These are phyloP conservation scores for Penicillium tannophilum DNA, from an alignment of 495 filamentous ascomycete species.

Conservation along the genomic window DNA sequence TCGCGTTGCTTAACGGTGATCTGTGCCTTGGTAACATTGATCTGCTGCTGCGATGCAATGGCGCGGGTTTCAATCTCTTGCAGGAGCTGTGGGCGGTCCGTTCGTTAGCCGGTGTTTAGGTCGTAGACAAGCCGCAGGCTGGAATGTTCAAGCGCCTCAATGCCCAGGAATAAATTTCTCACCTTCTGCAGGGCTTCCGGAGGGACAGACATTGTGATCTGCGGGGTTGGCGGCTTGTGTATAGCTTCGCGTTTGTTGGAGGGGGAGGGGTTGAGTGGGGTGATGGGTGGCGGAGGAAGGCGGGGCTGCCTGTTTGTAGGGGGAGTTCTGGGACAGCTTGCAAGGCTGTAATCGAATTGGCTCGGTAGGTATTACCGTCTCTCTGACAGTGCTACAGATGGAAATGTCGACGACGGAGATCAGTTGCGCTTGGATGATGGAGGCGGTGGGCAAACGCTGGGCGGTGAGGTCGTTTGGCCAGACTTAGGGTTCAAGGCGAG, in stretches of 20 bases:
- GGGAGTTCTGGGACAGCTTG: not conserved
- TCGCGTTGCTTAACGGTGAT: slow-evolving; percentile 86
- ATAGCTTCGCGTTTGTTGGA: slow-evolving; percentile 5
- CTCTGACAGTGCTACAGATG: not conserved
- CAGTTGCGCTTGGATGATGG: slow-evolving; percentile 1
- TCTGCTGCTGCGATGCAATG: slow-evolving; percentile 85
- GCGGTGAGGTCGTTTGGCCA: slow-evolving; percentile 15
- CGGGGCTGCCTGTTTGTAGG: not conserved
- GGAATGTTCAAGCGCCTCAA: not conserved
- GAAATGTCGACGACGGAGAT: slow-evolving; percentile 3
- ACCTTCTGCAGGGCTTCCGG: slow-evolving; percentile 97
- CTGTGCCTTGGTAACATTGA: slow-evolving; percentile 82
- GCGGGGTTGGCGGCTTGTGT: slow-evolving; percentile 3
- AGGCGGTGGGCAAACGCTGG: slow-evolving; percentile 12
- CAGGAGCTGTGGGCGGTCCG: slow-evolving; percentile 63
- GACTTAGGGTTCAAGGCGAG: slow-evolving; percentile 13
- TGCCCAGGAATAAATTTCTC: slow-evolving; percentile 2
- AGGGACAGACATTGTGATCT: slow-evolving; percentile 81
- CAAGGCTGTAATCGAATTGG: not conserved
- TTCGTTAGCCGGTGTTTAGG: slow-evolving; percentile 12
- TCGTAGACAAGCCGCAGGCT: not conserved
- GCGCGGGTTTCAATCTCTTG: slow-evolving; percentile 93
- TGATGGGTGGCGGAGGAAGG: not conserved
- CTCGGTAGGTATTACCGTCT: not conserved
- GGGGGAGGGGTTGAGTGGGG: slow-evolving; percentile 9